Evolutionary conservation across 2,329 filamentous ascomycete genomes (phyloP).

Genomic region (Penicillium hordei): DNA sequence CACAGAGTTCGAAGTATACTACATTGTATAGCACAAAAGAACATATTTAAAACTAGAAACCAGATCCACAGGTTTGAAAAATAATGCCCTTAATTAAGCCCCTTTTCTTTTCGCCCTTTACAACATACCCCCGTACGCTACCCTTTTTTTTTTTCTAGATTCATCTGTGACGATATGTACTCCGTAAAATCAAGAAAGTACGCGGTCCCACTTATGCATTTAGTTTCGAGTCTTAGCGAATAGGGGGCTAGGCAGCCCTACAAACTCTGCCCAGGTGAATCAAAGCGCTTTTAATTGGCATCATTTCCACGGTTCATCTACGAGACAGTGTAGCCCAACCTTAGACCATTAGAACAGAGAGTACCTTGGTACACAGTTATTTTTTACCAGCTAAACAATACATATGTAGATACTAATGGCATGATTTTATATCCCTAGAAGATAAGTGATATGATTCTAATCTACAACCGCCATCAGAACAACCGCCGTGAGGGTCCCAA

Average conservation of each 20-base stretch:
- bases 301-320: slow-evolving; percentile 4
- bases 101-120: slow-evolving; percentile 10
- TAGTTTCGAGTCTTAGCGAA: slow-evolving; percentile 24
- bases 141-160: slow-evolving; percentile 9
- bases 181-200: background rate
- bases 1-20: background rate
- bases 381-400: background rate
- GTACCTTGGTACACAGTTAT: background rate
- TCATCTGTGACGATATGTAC: background rate
- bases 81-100: slow-evolving; percentile 22
- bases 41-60: background rate
- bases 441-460: background rate
- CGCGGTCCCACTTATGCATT: slow-evolving; percentile 14
- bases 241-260: slow-evolving; percentile 23
- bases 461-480: slow-evolving; percentile 8
- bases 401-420: too few relatives aligned
- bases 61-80: background rate
- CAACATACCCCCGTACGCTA: background rate
- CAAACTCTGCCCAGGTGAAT: background rate
- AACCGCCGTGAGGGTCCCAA: slow-evolving; percentile 8
- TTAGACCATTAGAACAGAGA: background rate
- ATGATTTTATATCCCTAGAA: background rate
- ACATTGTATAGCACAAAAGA: background rate
- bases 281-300: background rate
- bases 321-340: too few relatives aligned